phyloP scores from a whole-genome alignment of 768 basidiomycete genomes.

The Fistulinella prunicolor region DNA sequence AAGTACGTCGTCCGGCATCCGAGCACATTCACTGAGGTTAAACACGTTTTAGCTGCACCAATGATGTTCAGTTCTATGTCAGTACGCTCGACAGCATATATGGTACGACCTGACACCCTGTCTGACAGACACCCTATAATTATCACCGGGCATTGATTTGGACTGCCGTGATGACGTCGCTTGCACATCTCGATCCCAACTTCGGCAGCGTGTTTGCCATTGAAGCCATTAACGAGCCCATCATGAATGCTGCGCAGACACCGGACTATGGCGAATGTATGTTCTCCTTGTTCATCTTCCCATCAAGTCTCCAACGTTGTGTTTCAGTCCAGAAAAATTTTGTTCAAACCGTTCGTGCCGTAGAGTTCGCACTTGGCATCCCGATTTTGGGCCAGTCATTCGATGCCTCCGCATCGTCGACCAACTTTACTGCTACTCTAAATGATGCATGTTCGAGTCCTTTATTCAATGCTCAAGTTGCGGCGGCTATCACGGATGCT shows the following conservation, averaged over 20 bases:
- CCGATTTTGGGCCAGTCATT: conserved; percentile 21
- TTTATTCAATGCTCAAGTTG: conserved; percentile 31
- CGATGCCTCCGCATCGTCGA: conserved; percentile 18
- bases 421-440: conserved; percentile 38
- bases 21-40: background rate
- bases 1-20: conserved; percentile 36
- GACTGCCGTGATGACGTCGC: conserved; percentile 74
- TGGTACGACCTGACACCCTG: conserved; percentile 1
- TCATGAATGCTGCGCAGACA: conserved; percentile 66
- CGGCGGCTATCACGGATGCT: conserved; percentile 33
- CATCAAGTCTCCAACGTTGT: background rate
- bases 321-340: conserved; percentile 65
- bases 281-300: conserved; percentile 18
- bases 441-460: conserved; percentile 11
- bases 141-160: conserved; percentile 78
- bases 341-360: conserved; percentile 61
- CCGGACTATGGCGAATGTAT: conserved; percentile 69
- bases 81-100: conserved; percentile 14
- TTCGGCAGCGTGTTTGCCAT: conserved; percentile 68
- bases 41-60: conserved; percentile 51
- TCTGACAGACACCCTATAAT: conserved; percentile 54
- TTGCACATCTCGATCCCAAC: conserved; percentile 65
- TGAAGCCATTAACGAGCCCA: conserved; percentile 76
- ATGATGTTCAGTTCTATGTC: conserved; percentile 72
- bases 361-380: conserved; percentile 62